Evolutionary conservation across 2,329 filamentous ascomycete species (phyloP).

Genomic region (Dothistroma pini): DNA sequence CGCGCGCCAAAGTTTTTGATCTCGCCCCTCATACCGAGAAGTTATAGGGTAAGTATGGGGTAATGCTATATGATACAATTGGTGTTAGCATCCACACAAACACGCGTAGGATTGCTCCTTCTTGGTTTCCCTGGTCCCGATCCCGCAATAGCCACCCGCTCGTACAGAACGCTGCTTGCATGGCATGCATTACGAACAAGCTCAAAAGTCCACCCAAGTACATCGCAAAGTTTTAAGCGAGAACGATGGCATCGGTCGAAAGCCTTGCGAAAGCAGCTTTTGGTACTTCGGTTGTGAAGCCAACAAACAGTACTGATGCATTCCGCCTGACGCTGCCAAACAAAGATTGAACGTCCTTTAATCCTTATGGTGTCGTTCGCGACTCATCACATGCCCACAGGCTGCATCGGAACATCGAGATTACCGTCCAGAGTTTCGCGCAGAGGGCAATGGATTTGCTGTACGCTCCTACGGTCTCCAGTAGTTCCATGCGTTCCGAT

Average conservation of each 20-base stretch:
- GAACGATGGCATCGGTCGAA: not conserved
- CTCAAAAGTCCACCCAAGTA: not conserved
- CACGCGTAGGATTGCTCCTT: not conserved
- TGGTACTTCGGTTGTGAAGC: not conserved
- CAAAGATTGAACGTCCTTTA: not conserved
- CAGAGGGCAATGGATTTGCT: not conserved
- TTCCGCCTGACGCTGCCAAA: not conserved
- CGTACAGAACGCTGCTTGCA: not conserved
- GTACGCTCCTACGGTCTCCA: conserved; percentile 31
- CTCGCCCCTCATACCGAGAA: not conserved
- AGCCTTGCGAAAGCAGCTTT: not conserved
- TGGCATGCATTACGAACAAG: not conserved
- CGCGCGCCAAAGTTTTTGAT: not conserved
- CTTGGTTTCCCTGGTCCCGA: not conserved
- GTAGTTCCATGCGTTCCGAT: conserved; percentile 36
- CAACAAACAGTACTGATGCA: not conserved
- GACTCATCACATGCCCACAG: not conserved
- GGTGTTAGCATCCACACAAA: not conserved
- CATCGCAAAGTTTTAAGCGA: not conserved
- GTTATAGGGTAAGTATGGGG: conserved; percentile 7
- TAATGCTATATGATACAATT: not conserved
- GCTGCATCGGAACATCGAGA: not conserved
- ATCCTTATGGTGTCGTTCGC: not conserved
- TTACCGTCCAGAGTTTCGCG: not conserved
- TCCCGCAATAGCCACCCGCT: conserved; percentile 2